Evolutionary conservation across 495 filamentous ascomycete species (phyloP), one percentile per base, ranked within the genome.

Genomic region (Trichoderma asperelloides): DNA sequence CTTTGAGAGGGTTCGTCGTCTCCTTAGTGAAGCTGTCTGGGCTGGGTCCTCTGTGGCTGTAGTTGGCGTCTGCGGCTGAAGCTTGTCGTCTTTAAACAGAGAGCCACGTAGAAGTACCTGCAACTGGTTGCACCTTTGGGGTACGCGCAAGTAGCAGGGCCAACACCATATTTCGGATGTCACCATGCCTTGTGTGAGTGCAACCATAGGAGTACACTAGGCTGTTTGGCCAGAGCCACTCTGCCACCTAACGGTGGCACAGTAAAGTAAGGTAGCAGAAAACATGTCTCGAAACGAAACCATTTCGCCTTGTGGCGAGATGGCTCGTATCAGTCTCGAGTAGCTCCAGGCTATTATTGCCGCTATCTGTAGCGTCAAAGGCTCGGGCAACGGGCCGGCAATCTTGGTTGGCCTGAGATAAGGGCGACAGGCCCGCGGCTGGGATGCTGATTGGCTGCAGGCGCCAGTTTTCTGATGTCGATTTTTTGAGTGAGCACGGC

Each of bases 391-490:
- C 55, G 55, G 55, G 55, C 55, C 55, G 55, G 55, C 55, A 60
- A 60, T 55, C 40, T 40, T 67, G 41, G 62, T 71, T 72, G 67
- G 73, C 64, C 67, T 62, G 67, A 77, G 78, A 79, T 79, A 79
- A 78, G 69, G 68, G 65, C 65, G 27, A 15, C 55, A 60, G 23
- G 55, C 55, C 25, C 0, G 55, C 16, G 55, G 55, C 55, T 30
- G 30, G 47, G 3, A 18, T 40, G 68, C 33, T 78, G 73, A 79
- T 81, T 81, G 77, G 79, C 70, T 57, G 70, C 65, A 47, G 65
- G 62, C 64, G 27, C 66, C 68, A 70, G 71, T 75, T 77, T 77
- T 69, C 66, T 77, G 76, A 69, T 79, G 76, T 75, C 74, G 74
- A 81, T 80, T 79, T 68, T 75, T 78, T 81, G 72, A 81, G 55